Base-by-base conservation (phyloP, 257 asterid species). In the Solanum lycopersicoides region DNA sequence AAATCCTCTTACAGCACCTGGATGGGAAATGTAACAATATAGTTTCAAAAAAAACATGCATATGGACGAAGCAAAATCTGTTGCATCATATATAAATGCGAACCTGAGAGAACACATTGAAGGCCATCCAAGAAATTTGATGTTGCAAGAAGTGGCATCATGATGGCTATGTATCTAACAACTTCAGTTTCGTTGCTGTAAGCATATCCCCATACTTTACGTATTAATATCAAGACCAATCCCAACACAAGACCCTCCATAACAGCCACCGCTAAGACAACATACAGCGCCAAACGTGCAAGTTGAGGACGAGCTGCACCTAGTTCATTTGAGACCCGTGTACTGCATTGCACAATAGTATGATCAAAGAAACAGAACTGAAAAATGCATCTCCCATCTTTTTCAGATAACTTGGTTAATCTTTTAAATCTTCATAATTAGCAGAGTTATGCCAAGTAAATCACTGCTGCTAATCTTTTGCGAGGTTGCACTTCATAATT, bases 21-120 rank as follows among this genome's bases (percentile, higher is more conserved):
- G 9, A 87, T 65, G 73, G 12, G 56, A 75, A 34, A 75, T 69
- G 76, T 7, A 15, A 14, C 41, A 14, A 69, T 32, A 69, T 69
- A 30, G 76, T 32, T 14, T 32, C n/a, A 69, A 69, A 32, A 32
- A 28, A 13, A 25, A 39, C 15, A 76, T 76, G 23, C 13, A 13
- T 42, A 76, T 42, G 83, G 37, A 32, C 20, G 1, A 23, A 7
- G n/a, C 3, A 28, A 76, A 82, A 82, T 30, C 45, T 23, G 85
- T 20, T 82, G 69, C 71, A 82, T 1, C 45, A 28, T 50, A 50
- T 50, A 18, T 18, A 20, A 82, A 10, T 50, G 16, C 1, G 16
- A 91, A 96, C 98, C 98, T 84, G 98, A 94, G 86, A 96, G 95
- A 89, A 96, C 97, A 90, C 95, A 89, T 63, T 95, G 98, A 63